Percentiles rank a stretch among this genome's conserved stretches.
phyloP scores from a whole-genome alignment of 768 basidiomycete genomes.

The Cystobasidiopsis lactophilus region DNA sequence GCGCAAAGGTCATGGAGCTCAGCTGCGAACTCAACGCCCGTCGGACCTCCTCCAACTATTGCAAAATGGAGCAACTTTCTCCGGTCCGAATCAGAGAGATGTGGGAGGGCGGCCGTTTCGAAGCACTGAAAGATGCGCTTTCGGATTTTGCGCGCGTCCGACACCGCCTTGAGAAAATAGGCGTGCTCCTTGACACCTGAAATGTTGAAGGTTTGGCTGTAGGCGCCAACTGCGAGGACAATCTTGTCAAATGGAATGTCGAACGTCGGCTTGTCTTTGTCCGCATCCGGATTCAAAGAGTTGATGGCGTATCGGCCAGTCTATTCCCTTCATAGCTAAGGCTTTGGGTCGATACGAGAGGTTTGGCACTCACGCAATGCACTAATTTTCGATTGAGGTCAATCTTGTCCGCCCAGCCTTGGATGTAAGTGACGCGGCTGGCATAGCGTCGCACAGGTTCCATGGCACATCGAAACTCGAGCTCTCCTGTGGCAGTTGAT shows the following conservation, averaged over 20 bases:
- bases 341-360: not conserved
- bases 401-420: conserved; percentile 23
- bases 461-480: conserved; percentile 58
- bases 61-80: conserved; percentile 62
- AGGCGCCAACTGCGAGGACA: conserved; percentile 55
- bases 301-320: not conserved
- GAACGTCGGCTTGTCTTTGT: not conserved
- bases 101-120: conserved; percentile 66
- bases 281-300: not conserved
- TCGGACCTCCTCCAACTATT: conserved; percentile 45
- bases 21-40: conserved; percentile 60
- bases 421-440: conserved; percentile 11
- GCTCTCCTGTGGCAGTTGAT: conserved; percentile 56
- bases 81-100: conserved; percentile 48
- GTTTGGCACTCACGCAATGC: conserved; percentile 3
- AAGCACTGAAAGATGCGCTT: conserved; percentile 33
- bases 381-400: conserved; percentile 14
- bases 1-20: conserved; percentile 38
- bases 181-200: conserved; percentile 49
- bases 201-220: conserved; percentile 40
- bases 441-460: conserved; percentile 40
- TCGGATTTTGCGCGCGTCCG: conserved; percentile 20
- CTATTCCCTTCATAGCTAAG: not conserved
- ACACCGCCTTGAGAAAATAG: conserved; percentile 58
- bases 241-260: conserved; percentile 35